Base-by-base conservation (phyloP, 2,329 filamentous ascomycete genomes). In the Massarina eburnea region DNA sequence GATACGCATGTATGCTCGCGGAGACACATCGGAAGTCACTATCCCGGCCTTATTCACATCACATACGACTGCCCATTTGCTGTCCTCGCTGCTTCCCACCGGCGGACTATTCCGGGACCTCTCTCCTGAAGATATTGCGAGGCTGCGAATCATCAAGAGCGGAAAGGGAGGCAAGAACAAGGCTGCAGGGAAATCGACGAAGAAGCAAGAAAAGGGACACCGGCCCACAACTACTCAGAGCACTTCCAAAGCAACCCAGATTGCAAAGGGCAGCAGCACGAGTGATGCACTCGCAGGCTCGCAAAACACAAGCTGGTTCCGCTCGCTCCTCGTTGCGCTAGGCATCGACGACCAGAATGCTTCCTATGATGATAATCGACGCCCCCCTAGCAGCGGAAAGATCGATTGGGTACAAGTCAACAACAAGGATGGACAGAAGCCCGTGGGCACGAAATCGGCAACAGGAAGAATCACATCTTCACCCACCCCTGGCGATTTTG, bases 1-100 rank as follows among this genome's bases (percentile, higher is more conserved):
- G 50, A 89, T 97, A 40, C 94, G 95, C 59, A 99, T 99, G 94
- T 97, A 96, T 69, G 94, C 94, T n/a, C 84, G 89, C 61, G 94
- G 92, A 29, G 91, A 97, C 65, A 96, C 92, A 3, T 95, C 91
- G 26, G 96, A 96, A 62, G 82, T 97, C 55, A 90, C 90, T 1
- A 96, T 99, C 43, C 91, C 94, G 1, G 89, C 94, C 0, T 79
- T 97, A 8, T 99, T 99, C 71, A 97, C 94, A 0, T 95, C 92
- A 0, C 84, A 94, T 58, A 97, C 91, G 1, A 97, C 92, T 0
- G 94, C 94, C 1, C 92, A 96, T 67, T 78, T 99, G 12, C 79
- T 99, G 14, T 95, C 91, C 1, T 91, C 91, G 7, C 78, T 97
- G 49, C 85, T 94, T 46, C 89, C 91, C 41, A 80, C 83, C 1